phyloP scores from a whole-genome alignment of 805 yeast species.

The Saccharomycopsis amapae region DNA sequence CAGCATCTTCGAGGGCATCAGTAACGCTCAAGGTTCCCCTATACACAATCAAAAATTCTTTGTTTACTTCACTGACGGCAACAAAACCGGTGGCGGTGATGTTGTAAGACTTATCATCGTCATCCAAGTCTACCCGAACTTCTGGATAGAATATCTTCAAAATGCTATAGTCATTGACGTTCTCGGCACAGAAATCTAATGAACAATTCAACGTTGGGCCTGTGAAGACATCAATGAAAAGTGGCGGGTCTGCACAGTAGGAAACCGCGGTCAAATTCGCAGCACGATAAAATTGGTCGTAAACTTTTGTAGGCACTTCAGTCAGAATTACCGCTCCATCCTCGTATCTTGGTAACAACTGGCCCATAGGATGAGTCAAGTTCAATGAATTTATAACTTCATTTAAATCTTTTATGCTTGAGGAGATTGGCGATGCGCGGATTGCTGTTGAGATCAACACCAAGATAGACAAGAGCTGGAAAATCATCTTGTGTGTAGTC shows the following conservation, averaged over 20 bases:
- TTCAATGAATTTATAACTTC: too few relatives aligned
- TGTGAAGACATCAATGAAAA: background rate
- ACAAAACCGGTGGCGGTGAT: conserved; percentile 45
- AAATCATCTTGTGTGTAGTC: too few relatives aligned
- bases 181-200: conserved; percentile 14
- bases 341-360: too few relatives aligned
- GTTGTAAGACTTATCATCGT: background rate
- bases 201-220: conserved; percentile 11
- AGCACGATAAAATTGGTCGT: conserved; percentile 16
- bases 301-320: background rate
- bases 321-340: too few relatives aligned
- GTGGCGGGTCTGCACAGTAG: conserved; percentile 7
- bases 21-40: conserved; percentile 56
- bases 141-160: conserved; percentile 13
- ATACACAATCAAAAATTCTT: conserved; percentile 43
- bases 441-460: too few relatives aligned
- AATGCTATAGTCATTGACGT: conserved; percentile 8
- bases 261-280: conserved; percentile 19
- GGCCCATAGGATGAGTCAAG: too few relatives aligned
- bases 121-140: background rate
- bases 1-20: conserved; percentile 59
- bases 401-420: too few relatives aligned
- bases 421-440: too few relatives aligned
- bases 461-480: too few relatives aligned
- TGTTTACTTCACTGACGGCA: conserved; percentile 39